Percentiles rank a stretch among this genome's conserved stretches.
Evolutionary conservation across 2,329 filamentous ascomycete genomes (phyloP).

Genomic region (Phoma sp.): DNA sequence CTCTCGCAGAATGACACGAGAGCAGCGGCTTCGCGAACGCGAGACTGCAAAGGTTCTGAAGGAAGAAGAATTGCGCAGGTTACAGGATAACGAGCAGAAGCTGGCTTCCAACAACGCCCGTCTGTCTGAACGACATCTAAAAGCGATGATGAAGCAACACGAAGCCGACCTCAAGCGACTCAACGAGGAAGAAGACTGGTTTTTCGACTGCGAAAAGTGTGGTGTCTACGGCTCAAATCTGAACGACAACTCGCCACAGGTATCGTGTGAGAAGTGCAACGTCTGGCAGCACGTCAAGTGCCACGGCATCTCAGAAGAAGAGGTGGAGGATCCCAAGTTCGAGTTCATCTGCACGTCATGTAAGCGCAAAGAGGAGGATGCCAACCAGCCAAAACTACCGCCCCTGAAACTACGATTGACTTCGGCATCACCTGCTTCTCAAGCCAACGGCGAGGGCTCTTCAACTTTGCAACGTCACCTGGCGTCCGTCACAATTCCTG

Average conservation of each 20-base stretch:
- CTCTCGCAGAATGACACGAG: slow-evolving; percentile 79
- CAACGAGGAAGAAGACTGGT: slow-evolving; percentile 78
- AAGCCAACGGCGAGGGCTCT: slow-evolving; percentile 28
- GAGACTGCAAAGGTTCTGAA: slow-evolving; percentile 82
- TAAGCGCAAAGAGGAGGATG: slow-evolving; percentile 69
- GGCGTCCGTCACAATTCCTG: slow-evolving; percentile 32
- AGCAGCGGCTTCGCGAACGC: slow-evolving; percentile 84
- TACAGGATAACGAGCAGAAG: slow-evolving; percentile 77
- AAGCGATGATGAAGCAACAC: slow-evolving; percentile 80
- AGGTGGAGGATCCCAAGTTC: slow-evolving; percentile 79
- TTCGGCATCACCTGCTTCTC: slow-evolving; percentile 54
- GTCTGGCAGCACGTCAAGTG: slow-evolving; percentile 98
- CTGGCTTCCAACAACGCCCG: slow-evolving; percentile 55
- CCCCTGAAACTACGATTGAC: slow-evolving; percentile 65
- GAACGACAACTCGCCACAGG: slow-evolving; percentile 91
- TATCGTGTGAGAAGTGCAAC: slow-evolving; percentile 91
- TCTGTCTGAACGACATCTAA: slow-evolving; percentile 79
- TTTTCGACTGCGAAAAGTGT: slow-evolving; percentile 90
- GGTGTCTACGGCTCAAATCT: slow-evolving; percentile 85
- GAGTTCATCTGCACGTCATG: slow-evolving; percentile 85
- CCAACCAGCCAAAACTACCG: slow-evolving; percentile 66
- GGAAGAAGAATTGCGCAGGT: slow-evolving; percentile 79
- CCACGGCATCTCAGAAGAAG: slow-evolving; percentile 76
- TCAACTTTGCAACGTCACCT: slow-evolving; percentile 16
- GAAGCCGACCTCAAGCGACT: slow-evolving; percentile 78